Conservation (phyloP, 2,329 filamentous ascomycete species). For the Pseudomassariella vexata region DNA sequence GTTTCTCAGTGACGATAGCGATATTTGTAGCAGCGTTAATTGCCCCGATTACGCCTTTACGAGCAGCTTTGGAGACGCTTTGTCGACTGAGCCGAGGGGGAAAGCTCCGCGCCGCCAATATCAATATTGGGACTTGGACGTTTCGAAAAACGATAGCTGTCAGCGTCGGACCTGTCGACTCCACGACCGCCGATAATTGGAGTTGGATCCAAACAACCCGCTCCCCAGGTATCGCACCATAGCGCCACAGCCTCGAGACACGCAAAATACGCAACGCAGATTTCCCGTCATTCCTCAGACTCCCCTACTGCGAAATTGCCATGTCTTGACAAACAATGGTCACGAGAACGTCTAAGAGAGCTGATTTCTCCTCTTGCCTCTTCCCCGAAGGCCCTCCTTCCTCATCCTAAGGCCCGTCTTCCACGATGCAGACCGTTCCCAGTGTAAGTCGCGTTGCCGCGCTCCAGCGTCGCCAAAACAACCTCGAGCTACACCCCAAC, state of each 20-base stretch:
- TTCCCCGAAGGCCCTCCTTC: conserved; percentile 25
- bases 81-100: too few species aligned
- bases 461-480: too few species aligned
- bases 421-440: conserved; percentile 49
- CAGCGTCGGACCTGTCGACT: too few species aligned
- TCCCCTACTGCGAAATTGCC: conserved; percentile 12
- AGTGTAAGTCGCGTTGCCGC: conserved; percentile 35
- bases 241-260: not conserved
- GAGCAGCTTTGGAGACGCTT: too few species aligned
- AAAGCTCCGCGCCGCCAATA: too few species aligned
- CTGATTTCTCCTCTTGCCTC: conserved; percentile 20
- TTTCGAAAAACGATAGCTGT: too few species aligned
- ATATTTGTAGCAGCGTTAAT: too few species aligned
- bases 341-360: conserved; percentile 20
- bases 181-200: conserved; percentile 4
- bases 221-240: not conserved
- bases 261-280: not conserved
- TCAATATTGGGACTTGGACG: too few species aligned
- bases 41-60: too few species aligned
- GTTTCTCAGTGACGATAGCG: too few species aligned
- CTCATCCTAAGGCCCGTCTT: conserved; percentile 30
- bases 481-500: too few species aligned
- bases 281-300: conserved; percentile 15
- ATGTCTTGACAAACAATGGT: conserved; percentile 29
- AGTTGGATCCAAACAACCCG: not conserved